Conservation (phyloP, 2,329 filamentous ascomycete genomes). For the Lachnum nothofagi region DNA sequence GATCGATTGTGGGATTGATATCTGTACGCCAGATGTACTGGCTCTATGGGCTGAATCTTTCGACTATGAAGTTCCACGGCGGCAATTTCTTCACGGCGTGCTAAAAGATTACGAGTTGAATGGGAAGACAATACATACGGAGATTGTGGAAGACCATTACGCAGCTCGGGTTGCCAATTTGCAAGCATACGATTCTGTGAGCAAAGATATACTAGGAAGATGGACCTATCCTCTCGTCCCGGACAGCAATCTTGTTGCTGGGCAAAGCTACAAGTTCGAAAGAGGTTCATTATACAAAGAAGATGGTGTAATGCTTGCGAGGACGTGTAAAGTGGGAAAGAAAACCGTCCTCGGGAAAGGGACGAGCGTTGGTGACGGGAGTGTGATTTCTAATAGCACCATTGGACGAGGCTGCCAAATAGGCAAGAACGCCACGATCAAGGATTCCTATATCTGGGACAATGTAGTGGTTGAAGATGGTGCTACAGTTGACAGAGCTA, state of each 20-base stretch:
- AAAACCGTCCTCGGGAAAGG: conserved; percentile 71
- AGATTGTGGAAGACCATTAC: conserved; percentile 78
- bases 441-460: conserved; percentile 85
- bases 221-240: conserved; percentile 89
- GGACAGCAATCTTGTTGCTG: conserved; percentile 76
- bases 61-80: conserved; percentile 85
- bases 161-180: conserved; percentile 81
- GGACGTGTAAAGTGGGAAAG: conserved; percentile 64
- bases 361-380: conserved; percentile 69
- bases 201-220: conserved; percentile 75
- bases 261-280: conserved; percentile 68
- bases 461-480: conserved; percentile 72
- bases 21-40: conserved; percentile 92
- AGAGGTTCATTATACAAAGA: conserved; percentile 73
- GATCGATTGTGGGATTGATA: conserved; percentile 92
- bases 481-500: conserved; percentile 62
- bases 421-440: conserved; percentile 74
- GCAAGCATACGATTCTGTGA: conserved; percentile 84
- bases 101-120: conserved; percentile 96
- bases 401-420: conserved; percentile 83
- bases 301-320: conserved; percentile 66
- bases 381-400: conserved; percentile 66
- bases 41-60: conserved; percentile 97
- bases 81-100: conserved; percentile 85
- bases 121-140: conserved; percentile 90